These are phyloP conservation scores for Lonicera japonica DNA, from an alignment of 129 eudicot genomes.

Conservation along the genomic window DNA sequence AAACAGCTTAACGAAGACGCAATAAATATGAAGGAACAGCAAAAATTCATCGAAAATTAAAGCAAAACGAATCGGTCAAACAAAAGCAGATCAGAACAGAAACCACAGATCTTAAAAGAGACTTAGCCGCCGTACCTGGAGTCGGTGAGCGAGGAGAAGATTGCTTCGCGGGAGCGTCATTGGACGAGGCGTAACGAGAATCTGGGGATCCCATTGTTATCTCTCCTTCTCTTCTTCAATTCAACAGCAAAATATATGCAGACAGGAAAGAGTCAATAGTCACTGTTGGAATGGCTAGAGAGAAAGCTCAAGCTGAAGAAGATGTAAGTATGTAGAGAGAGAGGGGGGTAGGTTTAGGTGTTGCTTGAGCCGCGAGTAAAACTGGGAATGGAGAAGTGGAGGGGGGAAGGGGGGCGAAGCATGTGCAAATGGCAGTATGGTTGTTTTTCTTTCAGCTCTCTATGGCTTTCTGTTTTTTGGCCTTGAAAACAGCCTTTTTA, in stretches of 20 bases:
- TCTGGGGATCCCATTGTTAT: conserved; percentile 38
- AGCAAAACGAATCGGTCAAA: neutral
- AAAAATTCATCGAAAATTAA: neutral
- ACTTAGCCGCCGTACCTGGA: conserved; percentile 11
- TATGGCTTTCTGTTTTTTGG: no score
- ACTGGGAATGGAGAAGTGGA: no score
- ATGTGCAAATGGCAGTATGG: no score
- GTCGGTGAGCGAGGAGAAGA: conserved; percentile 39
- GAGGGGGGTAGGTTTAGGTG: neutral
- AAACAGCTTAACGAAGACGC: neutral
- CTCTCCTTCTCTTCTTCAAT: neutral
- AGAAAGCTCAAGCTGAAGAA: neutral
- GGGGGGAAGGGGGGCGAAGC: no score
- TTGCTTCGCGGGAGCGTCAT: conserved; percentile 37
- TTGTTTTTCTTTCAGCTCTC: no score
- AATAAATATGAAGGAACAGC: neutral
- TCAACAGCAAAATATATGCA: neutral
- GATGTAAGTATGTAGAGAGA: neutral
- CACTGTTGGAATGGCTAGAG: neutral
- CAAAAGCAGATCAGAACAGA: conserved; percentile 33
- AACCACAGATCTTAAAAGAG: neutral
- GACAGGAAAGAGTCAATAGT: neutral
- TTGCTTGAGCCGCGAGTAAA: neutral
- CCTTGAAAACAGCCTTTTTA: no score
- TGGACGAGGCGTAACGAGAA: conserved; percentile 35